Percentiles rank a stretch among this genome's conserved stretches.
phyloP scores from a whole-genome alignment of 2,329 filamentous ascomycete genomes.

The Aspergillus brasiliensis region DNA sequence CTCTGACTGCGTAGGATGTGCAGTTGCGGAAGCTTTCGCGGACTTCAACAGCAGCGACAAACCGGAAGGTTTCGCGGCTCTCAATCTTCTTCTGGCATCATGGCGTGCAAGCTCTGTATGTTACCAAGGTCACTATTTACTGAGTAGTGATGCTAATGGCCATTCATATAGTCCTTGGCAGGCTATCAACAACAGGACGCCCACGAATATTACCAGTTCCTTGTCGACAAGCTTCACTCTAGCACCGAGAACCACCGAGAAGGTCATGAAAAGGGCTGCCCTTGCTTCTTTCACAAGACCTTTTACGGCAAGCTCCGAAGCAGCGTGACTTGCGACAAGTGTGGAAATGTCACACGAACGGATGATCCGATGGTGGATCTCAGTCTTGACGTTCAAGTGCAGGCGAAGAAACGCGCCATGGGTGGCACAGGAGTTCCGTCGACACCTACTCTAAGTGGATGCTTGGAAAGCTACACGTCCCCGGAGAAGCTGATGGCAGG shows the following conservation, averaged over 20 bases:
- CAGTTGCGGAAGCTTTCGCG: constrained; percentile 63
- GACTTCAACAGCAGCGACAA: constrained; percentile 64
- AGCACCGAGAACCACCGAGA: constrained; percentile 72
- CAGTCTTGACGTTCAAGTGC: constrained; percentile 80
- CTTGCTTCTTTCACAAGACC: constrained; percentile 89
- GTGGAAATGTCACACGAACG: constrained; percentile 77
- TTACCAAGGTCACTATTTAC: constrained; percentile 34
- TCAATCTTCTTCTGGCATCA: constrained; percentile 83
- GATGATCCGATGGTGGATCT: constrained; percentile 90
- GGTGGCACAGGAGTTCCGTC: constrained; percentile 39
- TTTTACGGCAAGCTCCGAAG: constrained; percentile 92
- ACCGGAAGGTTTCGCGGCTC: constrained; percentile 85
- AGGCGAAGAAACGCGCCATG: constrained; percentile 56
- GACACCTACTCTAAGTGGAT: constrained; percentile 66
- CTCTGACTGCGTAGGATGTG: constrained; percentile 61
- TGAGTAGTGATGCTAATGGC: background rate
- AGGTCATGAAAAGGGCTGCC: constrained; percentile 60
- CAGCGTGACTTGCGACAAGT: constrained; percentile 87
- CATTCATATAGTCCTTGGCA: constrained; percentile 62
- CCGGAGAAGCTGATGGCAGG: constrained; percentile 73
- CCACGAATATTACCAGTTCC: constrained; percentile 95
- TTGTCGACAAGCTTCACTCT: constrained; percentile 87
- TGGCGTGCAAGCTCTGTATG: constrained; percentile 78
- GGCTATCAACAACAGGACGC: constrained; percentile 96
- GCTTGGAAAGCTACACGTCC: constrained; percentile 84